These are phyloP conservation scores for Panaeolus papilionaceus DNA, from an alignment of 768 basidiomycete genomes.

Conservation along the genomic window DNA sequence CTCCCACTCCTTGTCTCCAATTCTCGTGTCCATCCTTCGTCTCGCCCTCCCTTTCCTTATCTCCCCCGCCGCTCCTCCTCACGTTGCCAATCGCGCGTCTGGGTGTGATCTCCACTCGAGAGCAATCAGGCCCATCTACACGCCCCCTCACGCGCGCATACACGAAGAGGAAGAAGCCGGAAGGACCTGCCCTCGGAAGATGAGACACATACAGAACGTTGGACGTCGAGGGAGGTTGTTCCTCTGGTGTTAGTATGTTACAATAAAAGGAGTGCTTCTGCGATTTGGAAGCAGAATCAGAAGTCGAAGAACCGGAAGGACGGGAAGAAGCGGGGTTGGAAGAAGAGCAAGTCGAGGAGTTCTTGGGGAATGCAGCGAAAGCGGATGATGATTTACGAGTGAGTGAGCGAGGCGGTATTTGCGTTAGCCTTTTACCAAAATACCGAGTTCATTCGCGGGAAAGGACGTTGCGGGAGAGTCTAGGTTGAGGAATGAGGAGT, in stretches of 20 bases:
- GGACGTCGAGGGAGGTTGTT: slow-evolving; percentile 16
- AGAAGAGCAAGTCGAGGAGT: background rate
- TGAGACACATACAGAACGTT: background rate
- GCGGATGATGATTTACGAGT: slow-evolving; percentile 27
- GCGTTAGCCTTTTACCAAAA: slow-evolving; percentile 15
- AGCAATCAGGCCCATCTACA: background rate
- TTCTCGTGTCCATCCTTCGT: background rate
- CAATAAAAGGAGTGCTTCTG: background rate
- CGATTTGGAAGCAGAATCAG: background rate
- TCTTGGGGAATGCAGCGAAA: slow-evolving; percentile 21
- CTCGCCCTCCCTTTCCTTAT: background rate
- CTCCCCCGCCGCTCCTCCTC: no score
- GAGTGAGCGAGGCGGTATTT: slow-evolving; percentile 25
- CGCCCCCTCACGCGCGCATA: background rate
- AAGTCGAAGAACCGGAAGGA: no score
- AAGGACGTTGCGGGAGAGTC: background rate
- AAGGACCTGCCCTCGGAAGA: background rate
- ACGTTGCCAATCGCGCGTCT: no score
- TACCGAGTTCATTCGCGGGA: background rate
- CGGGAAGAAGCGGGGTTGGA: background rate
- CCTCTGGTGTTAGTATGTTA: background rate
- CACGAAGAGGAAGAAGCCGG: background rate
- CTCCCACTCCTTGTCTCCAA: slow-evolving; percentile 39
- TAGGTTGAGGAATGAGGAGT: background rate
- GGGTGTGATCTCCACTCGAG: background rate